Conservation (phyloP, 768 basidiomycete species). For the Hericium coralloides region DNA sequence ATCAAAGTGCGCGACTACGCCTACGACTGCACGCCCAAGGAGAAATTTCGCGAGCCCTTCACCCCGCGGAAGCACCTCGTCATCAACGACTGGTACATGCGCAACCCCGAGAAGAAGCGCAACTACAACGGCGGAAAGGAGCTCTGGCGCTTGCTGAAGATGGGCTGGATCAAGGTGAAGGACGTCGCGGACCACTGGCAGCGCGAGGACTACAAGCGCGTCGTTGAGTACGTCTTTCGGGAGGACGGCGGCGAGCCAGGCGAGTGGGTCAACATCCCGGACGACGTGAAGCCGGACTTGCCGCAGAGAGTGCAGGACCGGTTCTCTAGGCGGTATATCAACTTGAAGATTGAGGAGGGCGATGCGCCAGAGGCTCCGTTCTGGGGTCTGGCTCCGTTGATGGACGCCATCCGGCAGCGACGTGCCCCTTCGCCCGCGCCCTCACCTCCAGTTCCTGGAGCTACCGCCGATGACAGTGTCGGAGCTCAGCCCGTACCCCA, state of each 20-base stretch:
- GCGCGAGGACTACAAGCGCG: slow-evolving; percentile 11
- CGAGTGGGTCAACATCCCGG: neutral
- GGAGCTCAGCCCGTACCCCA: too few species aligned
- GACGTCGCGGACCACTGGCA: slow-evolving; percentile 19
- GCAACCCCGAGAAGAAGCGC: slow-evolving; percentile 4
- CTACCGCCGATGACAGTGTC: too few species aligned
- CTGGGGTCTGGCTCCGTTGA: neutral
- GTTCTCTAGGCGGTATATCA: neutral
- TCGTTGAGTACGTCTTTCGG: slow-evolving; percentile 15
- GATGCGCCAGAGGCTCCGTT: neutral
- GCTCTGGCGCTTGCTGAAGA: slow-evolving; percentile 19
- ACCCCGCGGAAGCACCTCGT: slow-evolving; percentile 17
- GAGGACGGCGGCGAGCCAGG: slow-evolving; percentile 16
- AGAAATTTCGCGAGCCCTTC: slow-evolving; percentile 18
- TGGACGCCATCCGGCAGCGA: too few species aligned
- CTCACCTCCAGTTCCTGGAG: too few species aligned
- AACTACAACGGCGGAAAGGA: slow-evolving; percentile 13
- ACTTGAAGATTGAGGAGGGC: neutral
- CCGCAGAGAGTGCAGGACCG: neutral
- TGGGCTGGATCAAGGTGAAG: slow-evolving; percentile 19
- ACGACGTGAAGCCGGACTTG: neutral
- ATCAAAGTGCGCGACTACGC: slow-evolving; percentile 27
- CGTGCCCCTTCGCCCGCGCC: too few species aligned
- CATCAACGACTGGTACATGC: slow-evolving; percentile 21
- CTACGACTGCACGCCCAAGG: slow-evolving; percentile 8